These are phyloP conservation scores for Lithospermum erythrorhizon DNA, from an alignment of 257 asterid genomes.

Conservation along the genomic window DNA sequence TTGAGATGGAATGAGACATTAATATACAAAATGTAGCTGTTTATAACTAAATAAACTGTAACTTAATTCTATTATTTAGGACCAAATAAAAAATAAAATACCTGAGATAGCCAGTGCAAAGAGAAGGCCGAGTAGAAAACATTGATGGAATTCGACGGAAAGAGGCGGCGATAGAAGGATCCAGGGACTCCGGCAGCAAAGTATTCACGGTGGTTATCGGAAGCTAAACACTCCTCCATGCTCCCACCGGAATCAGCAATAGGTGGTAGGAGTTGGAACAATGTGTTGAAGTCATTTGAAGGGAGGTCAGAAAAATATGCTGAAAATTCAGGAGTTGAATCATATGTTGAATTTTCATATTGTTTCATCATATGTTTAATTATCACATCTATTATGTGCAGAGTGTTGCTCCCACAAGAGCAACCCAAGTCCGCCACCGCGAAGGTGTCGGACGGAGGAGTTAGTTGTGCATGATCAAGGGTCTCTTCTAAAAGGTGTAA, in stretches of 20 bases:
- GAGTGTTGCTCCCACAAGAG: constrained; percentile 82
- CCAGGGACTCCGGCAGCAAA: constrained; percentile 99
- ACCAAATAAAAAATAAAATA: constrained; percentile 7
- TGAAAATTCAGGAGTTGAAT: constrained; percentile 61
- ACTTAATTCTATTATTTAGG: too few species aligned
- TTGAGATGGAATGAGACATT: too few species aligned
- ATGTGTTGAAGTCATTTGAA: constrained; percentile 81
- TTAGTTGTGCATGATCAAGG: constrained; percentile 51
- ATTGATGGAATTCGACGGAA: constrained; percentile 64
- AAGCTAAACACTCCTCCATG: constrained; percentile 88
- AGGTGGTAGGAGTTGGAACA: constrained; percentile 80
- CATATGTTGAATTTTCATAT: constrained; percentile 34
- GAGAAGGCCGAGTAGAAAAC: constrained; percentile 87
- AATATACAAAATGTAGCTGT: too few species aligned
- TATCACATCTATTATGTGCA: constrained; percentile 62
- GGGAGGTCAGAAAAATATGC: constrained; percentile 84
- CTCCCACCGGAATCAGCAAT: constrained; percentile 30
- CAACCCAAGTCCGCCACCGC: constrained; percentile 89
- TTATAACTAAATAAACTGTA: too few species aligned
- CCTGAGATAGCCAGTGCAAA: constrained; percentile 99
- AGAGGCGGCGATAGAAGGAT: constrained; percentile 76
- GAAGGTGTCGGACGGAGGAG: constrained; percentile 40
- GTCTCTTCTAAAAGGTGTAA: constrained; percentile 58
- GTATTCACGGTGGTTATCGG: constrained; percentile 62
- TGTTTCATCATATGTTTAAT: constrained; percentile 58